Evolutionary conservation across 2,329 filamentous ascomycete species (phyloP).

Genomic region (Fragosphaeria purpurea): DNA sequence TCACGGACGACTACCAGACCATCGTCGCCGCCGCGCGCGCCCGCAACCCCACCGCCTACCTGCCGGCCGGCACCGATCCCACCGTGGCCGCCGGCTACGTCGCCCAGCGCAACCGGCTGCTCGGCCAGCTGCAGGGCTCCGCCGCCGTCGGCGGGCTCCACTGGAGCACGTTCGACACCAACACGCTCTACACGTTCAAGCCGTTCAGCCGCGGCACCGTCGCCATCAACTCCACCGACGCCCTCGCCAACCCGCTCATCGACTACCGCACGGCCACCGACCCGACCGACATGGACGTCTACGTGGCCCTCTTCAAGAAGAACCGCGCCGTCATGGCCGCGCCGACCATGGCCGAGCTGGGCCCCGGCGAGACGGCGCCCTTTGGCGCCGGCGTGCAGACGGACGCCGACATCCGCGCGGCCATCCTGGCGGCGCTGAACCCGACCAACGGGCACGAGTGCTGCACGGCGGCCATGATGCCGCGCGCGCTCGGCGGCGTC

Average conservation of each 20-base stretch:
- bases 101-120: conserved; percentile 21
- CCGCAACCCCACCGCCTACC: conserved; percentile 12
- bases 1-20: conserved; percentile 16
- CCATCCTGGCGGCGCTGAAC: conserved; percentile 11
- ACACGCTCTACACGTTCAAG: conserved; percentile 18
- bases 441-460: conserved; percentile 20
- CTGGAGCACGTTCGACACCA: conserved; percentile 19
- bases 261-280: conserved; percentile 29
- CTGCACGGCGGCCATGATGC: conserved; percentile 19
- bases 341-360: conserved; percentile 19
- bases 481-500: conserved; percentile 7
- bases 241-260: conserved; percentile 23
- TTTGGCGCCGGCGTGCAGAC: conserved; percentile 16
- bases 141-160: conserved; percentile 19
- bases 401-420: conserved; percentile 18
- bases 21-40: conserved; percentile 15
- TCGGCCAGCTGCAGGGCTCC: conserved; percentile 20
- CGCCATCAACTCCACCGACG: conserved; percentile 24
- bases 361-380: conserved; percentile 19
- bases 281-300: conserved; percentile 26
- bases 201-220: conserved; percentile 29
- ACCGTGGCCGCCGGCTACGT: conserved; percentile 29
- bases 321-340: conserved; percentile 22
- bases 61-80: conserved; percentile 23
- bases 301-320: conserved; percentile 24